Conservation (phyloP, 768 basidiomycete species). For the Myochromella boudieri region DNA sequence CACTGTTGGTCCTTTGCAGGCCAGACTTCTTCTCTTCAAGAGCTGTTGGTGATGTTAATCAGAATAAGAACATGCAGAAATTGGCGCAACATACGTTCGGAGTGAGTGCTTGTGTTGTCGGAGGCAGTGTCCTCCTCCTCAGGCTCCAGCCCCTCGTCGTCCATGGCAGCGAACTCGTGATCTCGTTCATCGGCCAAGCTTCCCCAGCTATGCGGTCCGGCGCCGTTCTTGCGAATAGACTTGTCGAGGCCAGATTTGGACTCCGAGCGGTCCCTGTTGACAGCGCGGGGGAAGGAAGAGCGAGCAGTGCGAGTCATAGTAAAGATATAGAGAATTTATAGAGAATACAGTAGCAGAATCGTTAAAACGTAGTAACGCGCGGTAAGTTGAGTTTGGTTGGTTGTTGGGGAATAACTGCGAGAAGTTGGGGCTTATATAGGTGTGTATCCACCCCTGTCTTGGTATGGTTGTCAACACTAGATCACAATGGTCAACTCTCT, state of each 20-base stretch:
- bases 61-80: background rate
- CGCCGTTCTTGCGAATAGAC: constrained; percentile 74
- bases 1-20: constrained; percentile 37
- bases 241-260: constrained; percentile 75
- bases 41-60: constrained; percentile 13
- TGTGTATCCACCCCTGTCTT: constrained; percentile 17
- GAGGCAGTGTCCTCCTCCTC: constrained; percentile 30
- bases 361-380: constrained; percentile 1
- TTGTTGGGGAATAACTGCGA: constrained; percentile 5
- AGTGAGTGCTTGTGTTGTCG: constrained; percentile 16
- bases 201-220: constrained; percentile 88
- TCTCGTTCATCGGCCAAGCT: constrained; percentile 60
- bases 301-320: constrained; percentile 83
- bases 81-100: constrained; percentile 18
- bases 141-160: constrained; percentile 54
- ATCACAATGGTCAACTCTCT: constrained; percentile 17
- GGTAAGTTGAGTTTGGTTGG: background rate
- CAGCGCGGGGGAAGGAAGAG: constrained; percentile 66
- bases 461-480: constrained; percentile 16
- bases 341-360: background rate
- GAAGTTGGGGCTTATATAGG: constrained; percentile 20
- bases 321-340: constrained; percentile 3
- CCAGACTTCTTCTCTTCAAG: constrained; percentile 27
- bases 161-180: constrained; percentile 55
- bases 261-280: constrained; percentile 76